phyloP scores from a whole-genome alignment of 768 basidiomycete genomes.

The Leucocoprinus leucothites region DNA sequence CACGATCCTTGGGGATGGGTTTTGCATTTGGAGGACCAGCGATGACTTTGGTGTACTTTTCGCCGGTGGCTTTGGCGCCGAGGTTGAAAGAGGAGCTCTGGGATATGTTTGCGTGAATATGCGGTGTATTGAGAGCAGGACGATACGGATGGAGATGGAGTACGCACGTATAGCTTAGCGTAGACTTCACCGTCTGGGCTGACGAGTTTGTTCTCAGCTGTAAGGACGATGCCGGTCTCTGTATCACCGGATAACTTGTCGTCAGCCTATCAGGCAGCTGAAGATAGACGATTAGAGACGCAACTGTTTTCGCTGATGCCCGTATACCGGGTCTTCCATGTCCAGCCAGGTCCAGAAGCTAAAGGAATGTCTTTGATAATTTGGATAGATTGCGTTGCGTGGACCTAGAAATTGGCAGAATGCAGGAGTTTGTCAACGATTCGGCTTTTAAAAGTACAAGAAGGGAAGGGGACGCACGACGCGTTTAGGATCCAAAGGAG shows the following conservation, averaged over 20 bases:
- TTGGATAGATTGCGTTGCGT: slow-evolving; percentile 78
- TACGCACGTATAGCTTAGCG: slow-evolving; percentile 55
- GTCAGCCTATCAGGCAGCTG: neutral
- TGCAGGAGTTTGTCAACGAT: neutral
- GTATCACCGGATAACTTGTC: slow-evolving; percentile 3
- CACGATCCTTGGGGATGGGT: slow-evolving; percentile 55
- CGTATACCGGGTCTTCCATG: slow-evolving; percentile 57
- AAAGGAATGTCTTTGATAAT: slow-evolving; percentile 74
- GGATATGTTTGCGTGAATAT: neutral
- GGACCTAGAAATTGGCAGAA: slow-evolving; percentile 46
- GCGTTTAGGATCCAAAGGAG: slow-evolving; percentile 65
- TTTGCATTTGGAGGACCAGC: slow-evolving; percentile 60
- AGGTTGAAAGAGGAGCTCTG: slow-evolving; percentile 69
- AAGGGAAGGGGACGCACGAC: slow-evolving; percentile 42
- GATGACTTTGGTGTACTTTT: slow-evolving; percentile 60
- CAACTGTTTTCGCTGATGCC: slow-evolving; percentile 82
- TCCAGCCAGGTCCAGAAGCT: slow-evolving; percentile 80
- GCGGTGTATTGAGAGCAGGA: neutral
- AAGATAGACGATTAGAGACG: neutral
- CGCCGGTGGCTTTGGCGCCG: slow-evolving; percentile 61
- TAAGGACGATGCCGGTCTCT: slow-evolving; percentile 78
- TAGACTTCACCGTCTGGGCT: slow-evolving; percentile 59
- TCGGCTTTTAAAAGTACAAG: neutral
- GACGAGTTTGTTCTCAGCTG: slow-evolving; percentile 58
- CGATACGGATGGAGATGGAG: slow-evolving; percentile 12